These are phyloP conservation scores for Serendipita sp. DNA, from an alignment of 768 basidiomycete species.

Conservation along the genomic window DNA sequence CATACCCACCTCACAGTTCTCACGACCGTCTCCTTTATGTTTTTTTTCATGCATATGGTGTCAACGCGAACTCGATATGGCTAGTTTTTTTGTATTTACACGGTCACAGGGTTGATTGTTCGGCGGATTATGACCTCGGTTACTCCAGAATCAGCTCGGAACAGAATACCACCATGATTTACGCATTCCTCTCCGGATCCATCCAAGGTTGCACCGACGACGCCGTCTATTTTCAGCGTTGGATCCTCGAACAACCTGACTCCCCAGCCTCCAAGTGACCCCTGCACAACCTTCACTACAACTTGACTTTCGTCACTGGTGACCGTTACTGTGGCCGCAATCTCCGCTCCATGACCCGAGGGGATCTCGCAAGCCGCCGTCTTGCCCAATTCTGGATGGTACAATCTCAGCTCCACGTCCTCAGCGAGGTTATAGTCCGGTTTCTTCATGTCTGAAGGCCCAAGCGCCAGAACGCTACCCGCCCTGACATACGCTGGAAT, in stretches of 20 bases:
- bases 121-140: background rate
- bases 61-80: background rate
- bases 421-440: slow-evolving; percentile 47
- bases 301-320: slow-evolving; percentile 20
- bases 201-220: background rate
- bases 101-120: background rate
- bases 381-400: slow-evolving; percentile 33
- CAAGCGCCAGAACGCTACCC: slow-evolving; percentile 40
- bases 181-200: background rate
- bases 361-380: slow-evolving; percentile 27
- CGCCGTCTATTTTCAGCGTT: background rate
- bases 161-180: background rate
- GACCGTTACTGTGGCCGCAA: slow-evolving; percentile 28
- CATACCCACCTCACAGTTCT: background rate
- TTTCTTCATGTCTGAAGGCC: slow-evolving; percentile 31
- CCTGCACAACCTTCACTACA: slow-evolving; percentile 14
- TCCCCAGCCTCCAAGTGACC: background rate
- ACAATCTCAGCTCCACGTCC: slow-evolving; percentile 35
- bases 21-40: background rate
- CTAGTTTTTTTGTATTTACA: background rate
- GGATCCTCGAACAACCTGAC: background rate
- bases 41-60: background rate
- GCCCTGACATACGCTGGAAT: slow-evolving; percentile 53
- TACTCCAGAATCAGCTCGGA: background rate
- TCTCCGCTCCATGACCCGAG: slow-evolving; percentile 23